These are phyloP conservation scores for Pulveroboletus sp. DNA, from an alignment of 768 basidiomycete genomes.

Conservation along the genomic window DNA sequence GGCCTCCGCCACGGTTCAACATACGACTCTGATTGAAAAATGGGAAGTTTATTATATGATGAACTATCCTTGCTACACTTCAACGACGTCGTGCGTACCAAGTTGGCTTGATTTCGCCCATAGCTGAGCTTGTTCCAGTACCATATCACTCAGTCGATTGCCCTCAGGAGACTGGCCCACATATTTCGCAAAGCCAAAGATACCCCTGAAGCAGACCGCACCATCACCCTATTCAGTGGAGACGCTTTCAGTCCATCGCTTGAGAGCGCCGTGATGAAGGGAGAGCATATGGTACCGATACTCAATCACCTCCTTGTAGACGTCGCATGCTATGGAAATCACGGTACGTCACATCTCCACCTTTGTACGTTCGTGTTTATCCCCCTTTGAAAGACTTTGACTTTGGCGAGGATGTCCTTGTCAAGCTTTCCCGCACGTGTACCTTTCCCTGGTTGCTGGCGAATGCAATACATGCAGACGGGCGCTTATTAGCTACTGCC, in stretches of 20 bases:
- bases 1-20: not conserved
- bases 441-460: slow-evolving; percentile 10
- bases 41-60: not conserved
- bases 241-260: slow-evolving; percentile 10
- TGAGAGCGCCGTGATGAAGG: slow-evolving; percentile 8
- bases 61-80: slow-evolving; percentile 6
- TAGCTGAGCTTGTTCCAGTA: not conserved
- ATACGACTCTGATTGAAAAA: not conserved
- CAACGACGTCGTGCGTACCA: slow-evolving; percentile 10
- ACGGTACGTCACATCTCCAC: not conserved
- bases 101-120: not conserved
- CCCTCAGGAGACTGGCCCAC: slow-evolving; percentile 1
- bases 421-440: slow-evolving; percentile 5
- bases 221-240: slow-evolving; percentile 6
- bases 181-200: slow-evolving; percentile 2
- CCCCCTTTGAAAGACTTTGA: not conserved
- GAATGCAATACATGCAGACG: slow-evolving; percentile 7
- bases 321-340: slow-evolving; percentile 7
- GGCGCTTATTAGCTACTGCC: slow-evolving; percentile 1
- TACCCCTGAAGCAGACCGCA: not conserved
- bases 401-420: slow-evolving; percentile 7
- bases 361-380: not conserved
- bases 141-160: slow-evolving; percentile 9
- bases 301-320: slow-evolving; percentile 12
- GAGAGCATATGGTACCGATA: slow-evolving; percentile 1